Conservation (phyloP, 2,329 filamentous ascomycete genomes). For the Cercospora sp. region DNA sequence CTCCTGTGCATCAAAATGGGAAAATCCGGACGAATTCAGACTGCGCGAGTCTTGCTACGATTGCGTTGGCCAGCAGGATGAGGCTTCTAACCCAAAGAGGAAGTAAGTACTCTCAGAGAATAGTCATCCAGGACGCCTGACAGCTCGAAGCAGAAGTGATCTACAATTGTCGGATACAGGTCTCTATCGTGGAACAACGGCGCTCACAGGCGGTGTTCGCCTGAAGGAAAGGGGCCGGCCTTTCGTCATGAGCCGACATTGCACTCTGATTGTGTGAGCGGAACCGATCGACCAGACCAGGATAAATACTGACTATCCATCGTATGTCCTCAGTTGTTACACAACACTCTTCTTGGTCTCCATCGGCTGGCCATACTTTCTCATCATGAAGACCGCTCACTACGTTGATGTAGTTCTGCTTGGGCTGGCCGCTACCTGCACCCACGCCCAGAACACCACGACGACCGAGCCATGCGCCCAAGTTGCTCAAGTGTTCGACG, state of each 20-base stretch:
- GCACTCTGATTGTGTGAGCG: not conserved
- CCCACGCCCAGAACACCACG: not conserved
- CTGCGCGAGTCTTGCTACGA: too few species aligned
- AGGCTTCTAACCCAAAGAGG: too few species aligned
- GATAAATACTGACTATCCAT: not conserved
- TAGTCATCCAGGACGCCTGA: not conserved
- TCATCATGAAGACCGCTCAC: not conserved
- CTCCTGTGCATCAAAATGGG: too few species aligned
- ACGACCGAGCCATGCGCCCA: not conserved
- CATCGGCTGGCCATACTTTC: not conserved
- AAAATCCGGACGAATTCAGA: too few species aligned
- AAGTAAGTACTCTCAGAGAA: too few species aligned
- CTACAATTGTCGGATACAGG: not conserved
- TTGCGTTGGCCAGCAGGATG: too few species aligned
- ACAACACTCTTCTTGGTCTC: not conserved
- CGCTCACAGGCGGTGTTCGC: not conserved
- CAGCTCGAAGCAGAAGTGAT: not conserved
- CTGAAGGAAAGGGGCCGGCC: not conserved
- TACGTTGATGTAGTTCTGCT: not conserved
- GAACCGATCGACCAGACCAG: not conserved
- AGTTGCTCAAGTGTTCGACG: not conserved
- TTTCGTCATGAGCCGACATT: not conserved
- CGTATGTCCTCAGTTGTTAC: not conserved
- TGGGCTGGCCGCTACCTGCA: not conserved
- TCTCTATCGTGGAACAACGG: not conserved